Evolutionary conservation across 1,284 basidiomycete genomes (phyloP), one percentile per base, ranked within the genome.

Genomic region (Ustilago xerochloae): DNA sequence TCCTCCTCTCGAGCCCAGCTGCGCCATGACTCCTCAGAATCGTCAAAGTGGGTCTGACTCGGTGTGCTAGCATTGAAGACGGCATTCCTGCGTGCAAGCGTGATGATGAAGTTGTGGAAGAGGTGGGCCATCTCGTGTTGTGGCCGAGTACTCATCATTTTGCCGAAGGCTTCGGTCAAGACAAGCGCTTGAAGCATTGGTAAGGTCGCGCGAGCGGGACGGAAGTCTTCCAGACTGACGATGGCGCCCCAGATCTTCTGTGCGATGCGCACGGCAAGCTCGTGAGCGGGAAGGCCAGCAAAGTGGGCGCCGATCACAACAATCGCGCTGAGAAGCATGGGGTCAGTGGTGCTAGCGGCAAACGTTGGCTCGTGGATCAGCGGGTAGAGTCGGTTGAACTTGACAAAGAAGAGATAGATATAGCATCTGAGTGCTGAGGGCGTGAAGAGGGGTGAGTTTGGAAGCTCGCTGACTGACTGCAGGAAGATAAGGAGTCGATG

Each of bases 51-150:
- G 4, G 36, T 53, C n/a, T 57, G 72, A 24, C 28, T 56, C 3
- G 52, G 59, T 20, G 53, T 55, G 48, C 51, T 69, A 16, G 71
- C 62, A 33, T 74, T 65, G 58, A 78, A 79, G 57, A 79, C 68
- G 33, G 78, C 78, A 30, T 79, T 79, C 26, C 78, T 65, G 28
- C 78, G 66, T 18, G 75, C 78, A 1, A 79, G 53, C 0, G 78
- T 76, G 54, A 79, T 53, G 59, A 79, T 79, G 35, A 79, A 76
- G 58, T 72, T 75, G 60, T 79, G 78, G 63, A 79, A 79, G 53
- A 78, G 72, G 48, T 79, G 76, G 6, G 76, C 73, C 67, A 77
- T 74, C 53, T 79, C 78, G 59, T 79, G 78, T 36, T 73, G 76
- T 6, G 73, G 76, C 18, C 78, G 67, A 4, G 72, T 73, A 46